Conservation (phyloP, 129 eudicot genomes). For the Heracleum sosnowskyi region DNA sequence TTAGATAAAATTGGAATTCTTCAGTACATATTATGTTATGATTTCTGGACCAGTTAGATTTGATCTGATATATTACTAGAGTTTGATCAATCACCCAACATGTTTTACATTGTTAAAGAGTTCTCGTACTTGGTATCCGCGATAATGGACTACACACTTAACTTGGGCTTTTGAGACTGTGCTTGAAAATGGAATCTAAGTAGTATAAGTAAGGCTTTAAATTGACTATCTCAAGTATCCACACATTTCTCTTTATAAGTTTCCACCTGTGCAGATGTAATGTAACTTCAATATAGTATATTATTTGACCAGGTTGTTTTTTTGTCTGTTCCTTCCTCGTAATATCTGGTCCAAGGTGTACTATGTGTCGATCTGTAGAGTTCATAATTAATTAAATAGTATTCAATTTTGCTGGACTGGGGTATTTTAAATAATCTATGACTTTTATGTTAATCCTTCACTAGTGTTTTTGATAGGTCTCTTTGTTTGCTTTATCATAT, state of each 20-base stretch:
- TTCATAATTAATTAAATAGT: neutral
- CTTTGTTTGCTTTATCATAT: slow-evolving; percentile 68
- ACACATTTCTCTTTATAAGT: too few species aligned
- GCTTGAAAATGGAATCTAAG: too few species aligned
- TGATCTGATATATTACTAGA: too few species aligned
- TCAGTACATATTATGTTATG: too few species aligned
- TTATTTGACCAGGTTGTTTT: neutral
- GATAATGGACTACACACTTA: neutral
- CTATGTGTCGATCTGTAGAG: neutral
- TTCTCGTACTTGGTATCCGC: neutral
- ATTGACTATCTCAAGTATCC: too few species aligned
- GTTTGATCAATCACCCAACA: too few species aligned
- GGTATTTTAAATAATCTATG: slow-evolving; percentile 20
- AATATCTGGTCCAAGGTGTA: neutral
- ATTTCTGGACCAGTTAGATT: too few species aligned
- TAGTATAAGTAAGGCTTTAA: too few species aligned
- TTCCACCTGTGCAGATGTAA: neutral
- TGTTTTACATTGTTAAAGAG: too few species aligned
- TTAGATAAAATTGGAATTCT: too few species aligned
- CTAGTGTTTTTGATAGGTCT: slow-evolving; percentile 67
- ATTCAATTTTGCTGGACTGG: slow-evolving; percentile 8
- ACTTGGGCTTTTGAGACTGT: neutral
- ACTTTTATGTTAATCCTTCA: slow-evolving; percentile 30
- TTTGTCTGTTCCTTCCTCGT: neutral
- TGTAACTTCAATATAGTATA: too few species aligned